A percentile compares a stretch with the other conserved stretches of the same genome.
Evolutionary conservation across 176 grass and related monocot species (phyloP).

Genomic region (Musa troglodytarum): DNA sequence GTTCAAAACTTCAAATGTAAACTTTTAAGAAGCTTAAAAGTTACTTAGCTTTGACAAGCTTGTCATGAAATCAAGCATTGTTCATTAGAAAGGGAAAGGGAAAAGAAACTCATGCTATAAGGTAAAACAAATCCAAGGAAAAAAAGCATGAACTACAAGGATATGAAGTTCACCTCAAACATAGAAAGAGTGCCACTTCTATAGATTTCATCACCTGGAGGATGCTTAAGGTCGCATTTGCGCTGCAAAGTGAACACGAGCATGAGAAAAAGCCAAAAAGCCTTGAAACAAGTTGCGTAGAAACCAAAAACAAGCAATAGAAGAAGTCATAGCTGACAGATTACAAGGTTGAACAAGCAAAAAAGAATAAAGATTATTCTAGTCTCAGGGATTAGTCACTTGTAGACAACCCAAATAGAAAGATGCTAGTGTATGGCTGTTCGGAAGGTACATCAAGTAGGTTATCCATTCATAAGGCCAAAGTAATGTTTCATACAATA

Average conservation of each 20-base stretch:
- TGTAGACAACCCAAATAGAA: not conserved
- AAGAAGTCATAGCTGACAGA: not conserved
- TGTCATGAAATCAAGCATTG: not conserved
- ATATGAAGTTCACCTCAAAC: slow-evolving; percentile 65
- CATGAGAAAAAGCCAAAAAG: not conserved
- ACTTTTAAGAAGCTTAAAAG: no score
- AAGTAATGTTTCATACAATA: no score
- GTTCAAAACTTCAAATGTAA: no score
- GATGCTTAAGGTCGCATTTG: slow-evolving; percentile 98
- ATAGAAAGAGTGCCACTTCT: slow-evolving; percentile 92
- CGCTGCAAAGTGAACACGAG: slow-evolving; percentile 41
- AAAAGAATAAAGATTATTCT: not conserved
- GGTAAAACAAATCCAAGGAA: not conserved
- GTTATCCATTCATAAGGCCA: no score
- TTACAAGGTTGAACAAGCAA: not conserved
- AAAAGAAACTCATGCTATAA: not conserved
- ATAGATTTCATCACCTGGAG: slow-evolving; percentile 98
- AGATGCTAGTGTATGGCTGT: not conserved
- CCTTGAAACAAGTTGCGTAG: not conserved
- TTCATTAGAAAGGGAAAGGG: not conserved
- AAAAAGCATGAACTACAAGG: slow-evolving; percentile 4
- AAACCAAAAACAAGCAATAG: not conserved
- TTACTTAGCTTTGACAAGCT: no score
- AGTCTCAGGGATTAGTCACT: not conserved
- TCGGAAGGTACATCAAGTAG: not conserved